These are phyloP conservation scores for Trametes sanguinea DNA, from an alignment of 768 basidiomycete species.

Conservation along the genomic window DNA sequence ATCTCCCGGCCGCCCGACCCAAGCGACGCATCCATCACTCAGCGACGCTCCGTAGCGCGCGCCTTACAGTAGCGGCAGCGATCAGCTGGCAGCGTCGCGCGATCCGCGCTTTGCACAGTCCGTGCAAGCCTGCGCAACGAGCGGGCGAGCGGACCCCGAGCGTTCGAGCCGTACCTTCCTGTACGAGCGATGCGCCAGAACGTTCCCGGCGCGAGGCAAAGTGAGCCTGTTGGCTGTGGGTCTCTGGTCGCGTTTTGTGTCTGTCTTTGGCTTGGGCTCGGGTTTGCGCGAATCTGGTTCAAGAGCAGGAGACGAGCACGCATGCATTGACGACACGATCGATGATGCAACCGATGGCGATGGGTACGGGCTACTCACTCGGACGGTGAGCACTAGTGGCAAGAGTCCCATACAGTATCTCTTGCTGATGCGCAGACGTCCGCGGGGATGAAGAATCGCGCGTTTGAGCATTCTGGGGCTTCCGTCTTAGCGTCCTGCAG, in stretches of 20 bases:
- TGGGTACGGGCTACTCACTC: no score
- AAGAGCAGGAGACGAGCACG: no score
- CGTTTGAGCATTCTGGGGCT: not conserved
- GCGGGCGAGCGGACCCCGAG: not conserved
- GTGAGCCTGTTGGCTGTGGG: no score
- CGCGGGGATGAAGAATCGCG: not conserved
- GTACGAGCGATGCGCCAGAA: not conserved
- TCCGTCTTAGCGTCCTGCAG: not conserved
- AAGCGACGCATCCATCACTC: conserved; percentile 3
- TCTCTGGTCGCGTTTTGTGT: not conserved
- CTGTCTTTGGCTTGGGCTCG: not conserved
- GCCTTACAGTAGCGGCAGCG: not conserved
- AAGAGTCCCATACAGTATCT: no score
- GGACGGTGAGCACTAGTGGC: no score
- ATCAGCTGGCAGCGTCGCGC: not conserved
- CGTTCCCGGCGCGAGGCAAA: not conserved
- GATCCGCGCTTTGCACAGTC: not conserved
- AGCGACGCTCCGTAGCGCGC: not conserved
- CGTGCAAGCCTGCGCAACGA: not conserved
- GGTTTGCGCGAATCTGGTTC: not conserved
- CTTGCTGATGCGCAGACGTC: not conserved
- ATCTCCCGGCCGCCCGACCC: not conserved
- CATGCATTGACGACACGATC: no score
- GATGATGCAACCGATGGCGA: no score
- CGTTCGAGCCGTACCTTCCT: conserved; percentile 5